These are phyloP conservation scores for Leishmania mexicana DNA, from an alignment of 208 protist species.

Conservation along the genomic window DNA sequence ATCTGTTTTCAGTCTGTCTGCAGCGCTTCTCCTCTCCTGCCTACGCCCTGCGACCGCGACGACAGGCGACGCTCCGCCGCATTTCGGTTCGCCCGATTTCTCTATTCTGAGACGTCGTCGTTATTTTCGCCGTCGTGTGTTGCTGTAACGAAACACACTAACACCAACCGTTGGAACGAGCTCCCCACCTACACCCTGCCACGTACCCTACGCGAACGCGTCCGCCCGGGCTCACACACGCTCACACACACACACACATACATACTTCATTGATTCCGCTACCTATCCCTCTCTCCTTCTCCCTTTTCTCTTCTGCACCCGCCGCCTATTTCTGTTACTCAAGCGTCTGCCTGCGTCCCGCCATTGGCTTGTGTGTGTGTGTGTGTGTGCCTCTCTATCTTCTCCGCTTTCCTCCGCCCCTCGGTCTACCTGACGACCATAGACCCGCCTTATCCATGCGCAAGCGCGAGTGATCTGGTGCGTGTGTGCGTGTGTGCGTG, in stretches of 20 bases:
- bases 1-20: background rate
- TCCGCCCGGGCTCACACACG: background rate
- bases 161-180: background rate
- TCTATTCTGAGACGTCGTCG: background rate
- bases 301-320: background rate
- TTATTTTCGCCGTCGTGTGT: background rate
- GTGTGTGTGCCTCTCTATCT: background rate
- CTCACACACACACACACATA: too few relatives aligned
- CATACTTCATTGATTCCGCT: background rate
- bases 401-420: background rate
- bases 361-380: background rate
- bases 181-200: background rate
- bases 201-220: background rate
- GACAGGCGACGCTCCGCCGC: background rate
- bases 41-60: too few relatives aligned
- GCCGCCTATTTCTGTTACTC: background rate
- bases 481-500: background rate
- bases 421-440: background rate
- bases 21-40: background rate
- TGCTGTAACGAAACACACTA: background rate
- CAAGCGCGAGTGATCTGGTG: background rate
- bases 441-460: background rate
- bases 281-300: background rate
- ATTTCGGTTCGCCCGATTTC: background rate
- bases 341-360: background rate